Evolutionary conservation across 495 filamentous ascomycete genomes (phyloP).

Genomic region (Evernia prunastri): DNA sequence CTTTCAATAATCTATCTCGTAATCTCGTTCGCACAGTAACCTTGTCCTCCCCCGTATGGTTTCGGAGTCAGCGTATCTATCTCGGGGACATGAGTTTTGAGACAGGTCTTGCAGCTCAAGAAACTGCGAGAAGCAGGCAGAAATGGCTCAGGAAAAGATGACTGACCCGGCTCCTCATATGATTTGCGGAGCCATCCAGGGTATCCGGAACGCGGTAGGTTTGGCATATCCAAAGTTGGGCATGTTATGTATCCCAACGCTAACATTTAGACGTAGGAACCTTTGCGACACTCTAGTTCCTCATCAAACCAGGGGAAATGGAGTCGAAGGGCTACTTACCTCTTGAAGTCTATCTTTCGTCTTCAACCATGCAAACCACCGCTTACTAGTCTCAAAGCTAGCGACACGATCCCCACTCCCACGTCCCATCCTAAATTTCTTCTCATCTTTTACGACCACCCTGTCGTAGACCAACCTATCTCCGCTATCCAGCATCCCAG

Average conservation of each 20-base stretch:
- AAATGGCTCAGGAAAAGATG: no score
- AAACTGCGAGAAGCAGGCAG: no score
- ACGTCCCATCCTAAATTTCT: slow-evolving; percentile 32
- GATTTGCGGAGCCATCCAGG: slow-evolving; percentile 68
- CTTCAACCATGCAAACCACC: slow-evolving; percentile 48
- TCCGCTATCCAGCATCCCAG: slow-evolving; percentile 67
- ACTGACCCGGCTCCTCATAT: slow-evolving; percentile 67
- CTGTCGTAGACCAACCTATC: slow-evolving; percentile 39
- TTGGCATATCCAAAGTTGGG: not conserved
- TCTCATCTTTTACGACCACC: slow-evolving; percentile 24
- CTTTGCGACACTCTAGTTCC: not conserved
- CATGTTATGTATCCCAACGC: not conserved
- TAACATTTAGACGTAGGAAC: not conserved
- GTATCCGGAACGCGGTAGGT: not conserved
- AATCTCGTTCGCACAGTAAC: slow-evolving; percentile 59
- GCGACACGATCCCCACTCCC: slow-evolving; percentile 55
- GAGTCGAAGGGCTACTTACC: not conserved
- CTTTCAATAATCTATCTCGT: slow-evolving; percentile 62
- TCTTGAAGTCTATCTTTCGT: slow-evolving; percentile 58
- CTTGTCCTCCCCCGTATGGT: slow-evolving; percentile 50
- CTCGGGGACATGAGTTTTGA: no score
- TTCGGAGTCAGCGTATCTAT: no score
- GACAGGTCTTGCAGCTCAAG: no score
- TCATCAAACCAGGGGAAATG: not conserved
- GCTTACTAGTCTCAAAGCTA: slow-evolving; percentile 53